Percentiles rank a stretch among this genome's conserved stretches.
Evolutionary conservation across 495 filamentous ascomycete species (phyloP).

Genomic region (Margaritispora aquatica): DNA sequence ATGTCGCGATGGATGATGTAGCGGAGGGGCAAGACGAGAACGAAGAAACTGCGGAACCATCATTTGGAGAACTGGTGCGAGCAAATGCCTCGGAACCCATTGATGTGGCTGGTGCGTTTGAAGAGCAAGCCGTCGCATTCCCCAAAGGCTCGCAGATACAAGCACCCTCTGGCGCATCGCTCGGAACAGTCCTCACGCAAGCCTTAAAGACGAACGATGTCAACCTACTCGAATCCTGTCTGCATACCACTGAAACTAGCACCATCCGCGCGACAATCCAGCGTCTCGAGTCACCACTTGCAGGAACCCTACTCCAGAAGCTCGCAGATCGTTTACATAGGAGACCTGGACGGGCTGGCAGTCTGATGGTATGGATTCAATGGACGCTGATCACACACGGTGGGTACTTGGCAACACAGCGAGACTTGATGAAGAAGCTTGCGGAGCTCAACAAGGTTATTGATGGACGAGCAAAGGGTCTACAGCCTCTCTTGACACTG

Average conservation of each 20-base stretch:
- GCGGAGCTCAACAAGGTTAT: constrained; percentile 74
- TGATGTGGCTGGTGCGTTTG: constrained; percentile 63
- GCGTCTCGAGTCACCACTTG: constrained; percentile 77
- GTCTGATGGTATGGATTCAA: constrained; percentile 93
- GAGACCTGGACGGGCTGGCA: constrained; percentile 80
- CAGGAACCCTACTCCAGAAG: constrained; percentile 67
- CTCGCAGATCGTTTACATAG: constrained; percentile 83
- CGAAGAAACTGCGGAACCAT: constrained; percentile 54
- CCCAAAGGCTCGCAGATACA: constrained; percentile 29
- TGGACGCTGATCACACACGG: constrained; percentile 95
- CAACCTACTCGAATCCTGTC: constrained; percentile 83
- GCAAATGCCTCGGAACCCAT: constrained; percentile 62
- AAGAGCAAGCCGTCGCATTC: constrained; percentile 23
- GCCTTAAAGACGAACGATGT: constrained; percentile 87
- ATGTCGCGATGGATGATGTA: constrained; percentile 35
- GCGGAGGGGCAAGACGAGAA: constrained; percentile 33
- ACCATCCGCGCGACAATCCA: constrained; percentile 85
- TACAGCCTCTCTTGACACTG: constrained; percentile 77
- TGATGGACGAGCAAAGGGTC: constrained; percentile 72
- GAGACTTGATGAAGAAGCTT: constrained; percentile 69
- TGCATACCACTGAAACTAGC: constrained; percentile 65
- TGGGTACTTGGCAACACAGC: constrained; percentile 78
- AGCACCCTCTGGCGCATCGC: constrained; percentile 68
- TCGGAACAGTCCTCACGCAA: constrained; percentile 86
- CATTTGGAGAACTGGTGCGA: constrained; percentile 82